phyloP scores from a whole-genome alignment of 139 green algal species.

The Nannochloris sp. region DNA sequence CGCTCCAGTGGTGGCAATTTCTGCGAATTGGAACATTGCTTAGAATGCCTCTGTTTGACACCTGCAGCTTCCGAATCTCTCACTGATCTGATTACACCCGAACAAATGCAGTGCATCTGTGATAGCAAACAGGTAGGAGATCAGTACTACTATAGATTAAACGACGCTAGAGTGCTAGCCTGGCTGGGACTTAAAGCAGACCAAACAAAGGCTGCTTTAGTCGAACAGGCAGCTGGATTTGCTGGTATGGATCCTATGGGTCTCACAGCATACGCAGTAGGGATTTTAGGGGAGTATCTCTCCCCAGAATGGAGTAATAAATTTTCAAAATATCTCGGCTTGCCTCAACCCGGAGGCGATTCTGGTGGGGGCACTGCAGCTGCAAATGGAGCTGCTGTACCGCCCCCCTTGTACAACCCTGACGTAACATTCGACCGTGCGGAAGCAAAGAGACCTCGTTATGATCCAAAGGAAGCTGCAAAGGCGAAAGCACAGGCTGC shows the following conservation, averaged over 20 bases:
- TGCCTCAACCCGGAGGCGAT: background rate
- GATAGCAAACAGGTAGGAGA: conserved; percentile 24
- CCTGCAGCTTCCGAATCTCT: conserved; percentile 1
- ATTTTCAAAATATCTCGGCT: background rate
- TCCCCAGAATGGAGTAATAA: conserved; percentile 11
- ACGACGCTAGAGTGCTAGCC: conserved; percentile 14
- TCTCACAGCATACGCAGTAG: conserved; percentile 26
- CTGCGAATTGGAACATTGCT: conserved; percentile 26
- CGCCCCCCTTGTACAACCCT: background rate
- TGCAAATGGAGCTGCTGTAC: background rate
- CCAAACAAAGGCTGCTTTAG: conserved; percentile 2
- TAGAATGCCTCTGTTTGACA: background rate
- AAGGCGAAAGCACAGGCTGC: conserved; percentile 26
- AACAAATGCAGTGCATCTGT: conserved; percentile 24
- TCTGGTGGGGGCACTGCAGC: background rate
- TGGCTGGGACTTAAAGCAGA: conserved; percentile 31
- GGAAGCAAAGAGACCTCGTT: conserved; percentile 12
- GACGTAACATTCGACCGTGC: background rate
- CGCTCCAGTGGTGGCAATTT: conserved; percentile 13
- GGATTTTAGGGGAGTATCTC: conserved; percentile 36
- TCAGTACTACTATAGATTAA: conserved; percentile 32
- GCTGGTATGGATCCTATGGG: conserved; percentile 20
- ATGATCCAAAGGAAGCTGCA: conserved; percentile 40
- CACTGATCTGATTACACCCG: background rate
- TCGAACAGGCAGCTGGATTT: conserved; percentile 5